Evolutionary conservation across 78 protist species (phyloP).

Genomic region (Dictyostelium purpureum): DNA sequence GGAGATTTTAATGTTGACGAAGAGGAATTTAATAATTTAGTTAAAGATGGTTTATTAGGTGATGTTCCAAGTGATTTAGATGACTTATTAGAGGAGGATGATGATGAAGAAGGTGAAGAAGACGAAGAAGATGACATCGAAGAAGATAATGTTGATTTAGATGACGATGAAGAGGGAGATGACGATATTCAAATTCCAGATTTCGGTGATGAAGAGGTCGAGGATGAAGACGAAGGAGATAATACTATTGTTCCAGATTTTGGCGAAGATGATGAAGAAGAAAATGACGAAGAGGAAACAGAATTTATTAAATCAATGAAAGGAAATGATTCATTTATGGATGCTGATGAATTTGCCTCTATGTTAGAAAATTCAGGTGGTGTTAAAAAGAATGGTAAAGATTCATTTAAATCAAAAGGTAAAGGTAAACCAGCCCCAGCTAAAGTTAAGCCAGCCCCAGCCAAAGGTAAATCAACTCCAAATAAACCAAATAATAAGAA

Average conservation of each 20-base stretch:
- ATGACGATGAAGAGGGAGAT: neutral
- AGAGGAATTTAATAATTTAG: neutral
- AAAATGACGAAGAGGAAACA: neutral
- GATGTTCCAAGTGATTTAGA: neutral
- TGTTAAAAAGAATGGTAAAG: neutral
- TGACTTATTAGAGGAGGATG: neutral
- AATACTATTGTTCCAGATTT: neutral
- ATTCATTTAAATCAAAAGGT: too few relatives aligned
- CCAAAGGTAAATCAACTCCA: too few relatives aligned
- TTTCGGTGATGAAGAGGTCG: slow-evolving; percentile 43
- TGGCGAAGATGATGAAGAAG: slow-evolving; percentile 37
- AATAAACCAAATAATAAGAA: too few relatives aligned
- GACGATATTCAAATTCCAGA: neutral
- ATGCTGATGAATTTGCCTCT: slow-evolving; percentile 54
- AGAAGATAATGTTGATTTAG: neutral
- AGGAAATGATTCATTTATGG: slow-evolving; percentile 40
- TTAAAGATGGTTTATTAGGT: neutral
- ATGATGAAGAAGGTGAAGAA: slow-evolving; percentile 6
- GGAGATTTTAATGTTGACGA: slow-evolving; percentile 11
- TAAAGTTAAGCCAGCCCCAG: neutral
- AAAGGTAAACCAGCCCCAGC: too few relatives aligned
- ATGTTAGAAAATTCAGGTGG: slow-evolving; percentile 42
- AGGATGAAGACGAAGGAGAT: slow-evolving; percentile 13
- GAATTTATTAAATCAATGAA: neutral
- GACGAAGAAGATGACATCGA: slow-evolving; percentile 28